Base-by-base conservation (phyloP, 306 rosid species). In the Rubus parviflorus region DNA sequence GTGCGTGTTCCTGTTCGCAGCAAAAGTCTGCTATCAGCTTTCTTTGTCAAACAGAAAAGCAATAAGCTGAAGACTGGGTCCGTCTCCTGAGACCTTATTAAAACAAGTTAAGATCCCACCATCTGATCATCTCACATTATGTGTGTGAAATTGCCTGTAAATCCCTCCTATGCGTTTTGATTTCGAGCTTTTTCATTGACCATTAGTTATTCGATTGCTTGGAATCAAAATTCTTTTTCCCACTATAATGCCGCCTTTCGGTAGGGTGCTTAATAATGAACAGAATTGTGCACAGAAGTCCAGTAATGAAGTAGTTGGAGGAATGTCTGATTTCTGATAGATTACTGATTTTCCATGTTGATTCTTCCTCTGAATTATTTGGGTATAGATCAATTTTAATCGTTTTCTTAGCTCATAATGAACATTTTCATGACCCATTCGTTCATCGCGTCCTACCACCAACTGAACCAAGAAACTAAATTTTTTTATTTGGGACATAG, bases 11-110 rank as follows among this genome's bases (percentile, higher is more conserved):
- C 93, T 38, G 81, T 78, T 72, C 96, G 96, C 84, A 88, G 98
- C 88, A 95, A 86, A 84, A 95, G 98, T 67, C 83, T 92, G 81
- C 91, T 95, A 54, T 85, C 98, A 45, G 83, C 91, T 69, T 88
- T 95, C 90, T 95, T 95, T 54, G 92, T 66, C 74, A 92, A 89
- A 82, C 95, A 85, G 74, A 92, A 81, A 85, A 58, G 81, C 17
- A 54, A 72, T 4, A 94, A 86, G 80, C 71, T 85, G 66, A 86
- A 85, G 79, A 80, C 91, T 7, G 88, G 95, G 58, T 76, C 88
- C 7, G 82, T 74, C 80, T 72, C 87, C 30, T 90, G 85, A 90
- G 66, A 73, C 70, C 71, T 74, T 61, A 67, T 25, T 46, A 53
- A 49, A 71, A 63, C 75, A 65, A 76, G 37, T 72, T 7, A 65